Evolutionary conservation across 768 basidiomycete genomes (phyloP), one percentile per base, ranked within the genome.

Genomic region (Lentinula edodes): DNA sequence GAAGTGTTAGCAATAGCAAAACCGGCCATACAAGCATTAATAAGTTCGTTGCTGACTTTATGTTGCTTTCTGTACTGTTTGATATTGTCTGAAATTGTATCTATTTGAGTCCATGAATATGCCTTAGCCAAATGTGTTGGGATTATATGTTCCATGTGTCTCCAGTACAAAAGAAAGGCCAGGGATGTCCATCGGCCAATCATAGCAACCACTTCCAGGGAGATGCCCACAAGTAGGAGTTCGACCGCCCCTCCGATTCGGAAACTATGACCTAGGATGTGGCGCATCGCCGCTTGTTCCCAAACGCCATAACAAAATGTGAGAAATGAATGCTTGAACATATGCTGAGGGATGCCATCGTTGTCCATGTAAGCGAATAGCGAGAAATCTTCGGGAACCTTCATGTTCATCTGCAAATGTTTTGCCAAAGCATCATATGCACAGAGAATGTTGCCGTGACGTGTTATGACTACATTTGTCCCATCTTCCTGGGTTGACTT

Each of bases 91-190:
- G 28, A 28, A 28, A 28, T 28, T 2, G 28, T 4, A 28, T 28
- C 28, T 3, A 28, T 28, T 2, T 28, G 28, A 28, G 28, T 28
- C 28, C 28, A 3, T 28, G 28, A 28, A 28, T 28, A 28, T 2
- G 28, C 28, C 28, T 28, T 28, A 2, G 28, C 28, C 28, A 28
- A 28, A 28, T 28, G 28, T 28, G 28, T 28, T 28, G 28, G 28
- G 1, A 28, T 28, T 0, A 28, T 28, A 28, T 28, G 28, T 28
- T 28, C 28, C 28, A 28, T 28, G 3, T 52, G 60, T 1, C 62
- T 41, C 74, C 72, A 73, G 42, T 75, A 76, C 2, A 62, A 51
- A 0, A 75, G 66, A 35, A 75, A 76, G 1, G 72, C 64, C 1
- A 69, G 61, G 0, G 73, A 75, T 0, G 69, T 66, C 75, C 72